Percentiles rank a stretch among this genome's conserved stretches.
These are phyloP conservation scores for Globisporangium cystogenes DNA, from an alignment of 352 stramenopile genomes.

Conservation along the genomic window DNA sequence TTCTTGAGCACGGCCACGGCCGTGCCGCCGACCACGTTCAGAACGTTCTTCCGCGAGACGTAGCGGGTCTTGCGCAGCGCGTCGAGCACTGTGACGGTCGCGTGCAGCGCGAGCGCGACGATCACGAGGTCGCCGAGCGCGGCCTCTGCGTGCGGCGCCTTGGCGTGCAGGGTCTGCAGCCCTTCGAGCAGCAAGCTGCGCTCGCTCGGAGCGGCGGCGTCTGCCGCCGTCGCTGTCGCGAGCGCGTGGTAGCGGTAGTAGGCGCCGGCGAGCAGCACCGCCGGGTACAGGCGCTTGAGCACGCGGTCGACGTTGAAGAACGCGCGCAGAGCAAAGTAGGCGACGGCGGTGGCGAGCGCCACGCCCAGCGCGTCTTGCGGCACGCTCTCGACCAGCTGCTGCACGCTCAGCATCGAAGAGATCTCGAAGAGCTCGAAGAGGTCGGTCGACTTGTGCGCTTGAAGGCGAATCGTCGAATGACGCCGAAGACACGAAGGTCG, in stretches of 20 bases:
- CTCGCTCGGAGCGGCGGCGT: too few species aligned
- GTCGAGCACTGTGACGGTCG: conserved; percentile 23
- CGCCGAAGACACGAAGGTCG: too few species aligned
- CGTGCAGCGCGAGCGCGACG: conserved; percentile 14
- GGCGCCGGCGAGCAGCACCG: conserved; percentile 36
- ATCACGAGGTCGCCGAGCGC: conserved; percentile 13
- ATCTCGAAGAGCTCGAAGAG: too few species aligned
- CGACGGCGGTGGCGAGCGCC: conserved; percentile 25
- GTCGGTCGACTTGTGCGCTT: too few species aligned
- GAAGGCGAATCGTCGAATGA: too few species aligned
- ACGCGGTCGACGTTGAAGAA: conserved; percentile 67
- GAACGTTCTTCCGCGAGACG: conserved; percentile 61
- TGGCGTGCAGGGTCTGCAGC: conserved; percentile 10
- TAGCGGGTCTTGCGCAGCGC: conserved; percentile 55
- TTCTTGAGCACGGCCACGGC: conserved; percentile 44
- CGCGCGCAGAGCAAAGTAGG: conserved; percentile 59
- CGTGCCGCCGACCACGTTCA: conserved; percentile 64
- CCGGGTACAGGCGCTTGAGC: conserved; percentile 51
- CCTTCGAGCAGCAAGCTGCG: conserved; percentile 13
- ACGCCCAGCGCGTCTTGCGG: conserved; percentile 26
- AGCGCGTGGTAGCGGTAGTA: conserved; percentile 45
- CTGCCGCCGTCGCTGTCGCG: background rate
- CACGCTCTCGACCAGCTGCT: conserved; percentile 19
- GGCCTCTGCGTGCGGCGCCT: conserved; percentile 11
- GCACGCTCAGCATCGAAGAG: conserved; percentile 18